These are phyloP conservation scores for Hygrophorus pudorinus DNA, from an alignment of 768 basidiomycete species.

Conservation along the genomic window DNA sequence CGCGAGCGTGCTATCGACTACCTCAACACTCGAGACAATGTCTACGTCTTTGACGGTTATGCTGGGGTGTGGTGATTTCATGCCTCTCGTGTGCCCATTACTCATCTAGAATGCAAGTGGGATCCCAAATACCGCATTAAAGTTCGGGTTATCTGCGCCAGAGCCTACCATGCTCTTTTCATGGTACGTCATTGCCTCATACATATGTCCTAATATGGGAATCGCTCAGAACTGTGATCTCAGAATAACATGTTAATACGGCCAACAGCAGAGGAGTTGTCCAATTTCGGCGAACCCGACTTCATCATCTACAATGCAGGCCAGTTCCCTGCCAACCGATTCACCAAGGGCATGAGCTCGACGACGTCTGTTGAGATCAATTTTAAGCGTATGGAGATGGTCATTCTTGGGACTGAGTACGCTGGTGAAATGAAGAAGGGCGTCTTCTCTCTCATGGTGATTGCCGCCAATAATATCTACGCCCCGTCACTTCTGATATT, in stretches of 20 bases:
- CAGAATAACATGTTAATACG: constrained; percentile 99
- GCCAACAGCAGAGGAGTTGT: constrained; percentile 89
- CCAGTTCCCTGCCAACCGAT: constrained; percentile 98
- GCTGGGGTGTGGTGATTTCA: constrained; percentile 54
- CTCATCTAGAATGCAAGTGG: constrained; percentile 46
- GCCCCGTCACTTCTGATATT: neutral
- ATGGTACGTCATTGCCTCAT: constrained; percentile 58
- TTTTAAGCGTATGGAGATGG: constrained; percentile 99
- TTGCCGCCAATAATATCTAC: constrained; percentile 11
- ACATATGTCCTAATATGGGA: constrained; percentile 9
- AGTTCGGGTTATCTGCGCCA: constrained; percentile 96
- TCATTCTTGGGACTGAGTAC: constrained; percentile 97
- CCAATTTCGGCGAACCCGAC: constrained; percentile 93
- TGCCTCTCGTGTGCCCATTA: constrained; percentile 5
- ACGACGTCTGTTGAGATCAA: constrained; percentile 99
- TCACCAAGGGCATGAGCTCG: constrained; percentile 99
- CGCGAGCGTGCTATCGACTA: constrained; percentile 99
- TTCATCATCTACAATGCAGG: constrained; percentile 99
- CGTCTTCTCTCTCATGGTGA: constrained; percentile 95
- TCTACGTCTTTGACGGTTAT: constrained; percentile 95
- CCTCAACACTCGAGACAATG: constrained; percentile 95
- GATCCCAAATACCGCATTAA: constrained; percentile 99
- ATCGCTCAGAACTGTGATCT: neutral
- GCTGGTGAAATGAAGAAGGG: constrained; percentile 99
- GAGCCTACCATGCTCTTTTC: constrained; percentile 97